Evolutionary conservation across 2,329 filamentous ascomycete species (phyloP), one percentile per base, ranked within the genome.

Genomic region (Penicillium expansum): DNA sequence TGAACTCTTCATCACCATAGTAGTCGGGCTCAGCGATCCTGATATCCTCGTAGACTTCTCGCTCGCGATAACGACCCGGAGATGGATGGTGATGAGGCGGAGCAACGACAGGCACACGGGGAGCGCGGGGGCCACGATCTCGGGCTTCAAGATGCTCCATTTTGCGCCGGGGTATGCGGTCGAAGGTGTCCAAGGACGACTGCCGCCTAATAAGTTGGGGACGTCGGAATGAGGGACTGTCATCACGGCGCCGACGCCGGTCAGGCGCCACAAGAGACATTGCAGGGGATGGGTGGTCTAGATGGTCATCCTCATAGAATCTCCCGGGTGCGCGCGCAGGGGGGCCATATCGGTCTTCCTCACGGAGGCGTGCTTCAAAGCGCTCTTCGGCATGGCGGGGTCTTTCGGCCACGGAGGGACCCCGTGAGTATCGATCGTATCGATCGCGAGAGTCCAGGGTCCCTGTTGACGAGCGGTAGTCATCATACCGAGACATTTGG

Each of bases 141-240:
- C 65, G 68, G 55, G 69, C 61, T 56, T 71, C 68, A 58, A 74
- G 69, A 20, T 76, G 68, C 27, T 72, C 70, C 51, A 82, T 81
- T 43, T 83, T 80, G 32, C 81, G 79, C 53, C 80, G 66, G 1
- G 90, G 88, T 29, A 86, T 86, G 48, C 92, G 86, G 74, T 97
- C 92, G 70, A 91, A 96, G 0, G 90, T 96, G 72, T 96, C 92
- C 38, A 96, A 81, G 51, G 91, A 96, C 14, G 91, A 96, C 72
- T 96, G 92, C 42, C 92, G 85, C 56, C 92, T 85, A 49, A 94
- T 69, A 61, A 92, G 81, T 30, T 81, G 80, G 2, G 91, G 92
- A 44, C 89, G 82, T 33, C 82, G 80, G 44, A 67, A 63, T 22
- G 78, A 77, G 42, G 80, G 76, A 52, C 80, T 76, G 3, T 82